These are phyloP conservation scores for Stropharia rugosoannulata DNA, from an alignment of 768 basidiomycete genomes.

Conservation along the genomic window DNA sequence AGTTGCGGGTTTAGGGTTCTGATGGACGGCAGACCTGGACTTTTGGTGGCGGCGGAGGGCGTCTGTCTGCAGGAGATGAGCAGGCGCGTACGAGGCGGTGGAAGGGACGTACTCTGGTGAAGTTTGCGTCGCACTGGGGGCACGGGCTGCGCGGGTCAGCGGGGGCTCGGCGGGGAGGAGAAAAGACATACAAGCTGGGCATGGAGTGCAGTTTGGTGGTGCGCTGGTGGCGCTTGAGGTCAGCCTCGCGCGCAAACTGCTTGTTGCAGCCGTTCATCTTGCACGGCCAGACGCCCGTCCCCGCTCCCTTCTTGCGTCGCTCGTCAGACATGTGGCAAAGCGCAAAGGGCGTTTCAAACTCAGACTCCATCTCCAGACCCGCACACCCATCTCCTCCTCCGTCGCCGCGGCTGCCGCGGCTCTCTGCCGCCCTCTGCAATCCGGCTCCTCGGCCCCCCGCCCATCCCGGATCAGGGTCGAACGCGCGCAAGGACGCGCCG, in stretches of 20 bases:
- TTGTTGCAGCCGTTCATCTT: slow-evolving; percentile 81
- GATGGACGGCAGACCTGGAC: slow-evolving; percentile 51
- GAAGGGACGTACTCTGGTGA: slow-evolving; percentile 62
- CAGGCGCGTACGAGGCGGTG: slow-evolving; percentile 9
- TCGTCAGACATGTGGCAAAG: slow-evolving; percentile 13
- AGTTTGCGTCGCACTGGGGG: slow-evolving; percentile 78
- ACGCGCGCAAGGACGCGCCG: too few relatives aligned
- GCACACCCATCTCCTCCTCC: too few relatives aligned
- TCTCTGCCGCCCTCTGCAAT: too few relatives aligned
- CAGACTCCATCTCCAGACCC: not conserved
- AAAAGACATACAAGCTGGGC: slow-evolving; percentile 61
- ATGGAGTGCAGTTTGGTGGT: slow-evolving; percentile 77
- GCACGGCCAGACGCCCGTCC: slow-evolving; percentile 72
- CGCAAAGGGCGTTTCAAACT: not conserved
- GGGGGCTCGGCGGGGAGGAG: slow-evolving; percentile 2
- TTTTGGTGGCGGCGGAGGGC: slow-evolving; percentile 80
- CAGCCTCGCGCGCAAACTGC: slow-evolving; percentile 80
- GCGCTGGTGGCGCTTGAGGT: slow-evolving; percentile 78
- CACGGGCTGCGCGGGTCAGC: slow-evolving; percentile 48
- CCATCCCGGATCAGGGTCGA: too few relatives aligned
- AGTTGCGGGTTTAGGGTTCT: not conserved
- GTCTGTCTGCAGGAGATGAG: slow-evolving; percentile 56
- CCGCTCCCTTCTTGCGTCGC: slow-evolving; percentile 46
- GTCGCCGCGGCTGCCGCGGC: too few relatives aligned
- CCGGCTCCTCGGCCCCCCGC: too few relatives aligned